Evolutionary conservation across 177 flowering plant species (phyloP), one percentile per base, ranked within the genome.

Genomic region (Vitis hybrid): DNA sequence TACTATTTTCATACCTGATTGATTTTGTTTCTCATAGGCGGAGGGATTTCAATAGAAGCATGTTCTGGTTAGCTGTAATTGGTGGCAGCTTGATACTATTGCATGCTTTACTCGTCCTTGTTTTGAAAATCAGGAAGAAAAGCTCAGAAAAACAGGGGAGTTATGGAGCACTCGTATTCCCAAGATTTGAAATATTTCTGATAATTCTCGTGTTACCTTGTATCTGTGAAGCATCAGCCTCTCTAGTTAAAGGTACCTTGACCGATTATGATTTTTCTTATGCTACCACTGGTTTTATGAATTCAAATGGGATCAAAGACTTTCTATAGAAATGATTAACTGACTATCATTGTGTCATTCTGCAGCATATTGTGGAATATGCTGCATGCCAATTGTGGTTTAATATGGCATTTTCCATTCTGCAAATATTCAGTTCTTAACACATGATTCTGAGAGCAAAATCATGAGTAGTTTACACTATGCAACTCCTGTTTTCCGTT

Each of bases 41-140:
- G 98, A 84, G 75, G 62, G 84, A 81, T 62, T 95, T 93, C 76
- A 59, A 74, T 31, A 76, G 87, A 77, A 85, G 86, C 83, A 87
- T 95, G 89, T 91, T 95, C 80, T 95, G 99, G 99, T 66, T 95
- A 77, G 98, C 88, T 19, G 79, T 88, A 16, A 81, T 90, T 62
- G 79, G 85, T 55, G 94, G 94, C 60, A 78, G 90, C 74, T 84
- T 93, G 76, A 64, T 89, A 31, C 60, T 95, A 55, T 75, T 91
- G 61, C 99, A 93, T 77, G 71, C 64, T 55, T 45, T 91, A 39
- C 52, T 93, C 48, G 76, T 87, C 9, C 26, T 80, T 33, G 72
- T 86, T 50, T 63, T 95, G 9, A 87, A 80, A 70, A 74, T 84
- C 52, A 79, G 75, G 76, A 83, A 81, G 74, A 78, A 55, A 50